Evolutionary conservation across 164 flowering plant genomes (phyloP).

Genomic region (Chimonanthus salicifolius): DNA sequence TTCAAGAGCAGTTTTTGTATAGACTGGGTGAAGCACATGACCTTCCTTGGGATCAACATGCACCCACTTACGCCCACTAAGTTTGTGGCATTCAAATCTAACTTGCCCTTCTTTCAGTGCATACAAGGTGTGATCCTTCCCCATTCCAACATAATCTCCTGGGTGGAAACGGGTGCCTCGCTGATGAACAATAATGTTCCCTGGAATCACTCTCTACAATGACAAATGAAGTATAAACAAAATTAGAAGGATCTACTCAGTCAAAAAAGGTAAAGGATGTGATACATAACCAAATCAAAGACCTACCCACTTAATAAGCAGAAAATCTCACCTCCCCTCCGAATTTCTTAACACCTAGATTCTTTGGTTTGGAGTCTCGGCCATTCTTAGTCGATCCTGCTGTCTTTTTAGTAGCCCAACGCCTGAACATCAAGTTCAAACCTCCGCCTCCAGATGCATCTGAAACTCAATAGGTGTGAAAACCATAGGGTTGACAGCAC

Average conservation of each 20-base stretch:
- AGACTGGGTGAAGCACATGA: conserved; percentile 70
- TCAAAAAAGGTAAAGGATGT: neutral
- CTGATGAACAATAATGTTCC: conserved; percentile 92
- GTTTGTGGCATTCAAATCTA: conserved; percentile 69
- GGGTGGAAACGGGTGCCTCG: conserved; percentile 95
- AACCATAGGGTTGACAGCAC: neutral
- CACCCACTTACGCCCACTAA: conserved; percentile 83
- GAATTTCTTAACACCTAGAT: conserved; percentile 91
- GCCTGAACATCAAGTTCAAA: conserved; percentile 58
- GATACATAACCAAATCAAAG: neutral
- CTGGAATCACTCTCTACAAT: conserved; percentile 82
- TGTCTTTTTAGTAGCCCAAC: conserved; percentile 95
- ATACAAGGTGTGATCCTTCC: conserved; percentile 87
- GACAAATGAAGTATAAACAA: neutral
- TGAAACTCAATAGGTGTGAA: conserved; percentile 10
- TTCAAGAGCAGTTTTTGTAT: conserved; percentile 25
- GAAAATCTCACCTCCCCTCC: conserved; percentile 80
- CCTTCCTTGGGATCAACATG: conserved; percentile 89
- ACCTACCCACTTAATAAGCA: too few relatives aligned
- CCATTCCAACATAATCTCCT: conserved; percentile 88
- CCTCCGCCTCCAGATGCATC: conserved; percentile 57
- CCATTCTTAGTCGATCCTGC: conserved; percentile 97
- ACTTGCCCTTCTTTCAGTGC: conserved; percentile 88
- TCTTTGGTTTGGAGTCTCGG: conserved; percentile 86
- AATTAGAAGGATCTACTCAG: neutral